phyloP scores from a whole-genome alignment of 768 basidiomycete species.

The Leccinum imitatum region DNA sequence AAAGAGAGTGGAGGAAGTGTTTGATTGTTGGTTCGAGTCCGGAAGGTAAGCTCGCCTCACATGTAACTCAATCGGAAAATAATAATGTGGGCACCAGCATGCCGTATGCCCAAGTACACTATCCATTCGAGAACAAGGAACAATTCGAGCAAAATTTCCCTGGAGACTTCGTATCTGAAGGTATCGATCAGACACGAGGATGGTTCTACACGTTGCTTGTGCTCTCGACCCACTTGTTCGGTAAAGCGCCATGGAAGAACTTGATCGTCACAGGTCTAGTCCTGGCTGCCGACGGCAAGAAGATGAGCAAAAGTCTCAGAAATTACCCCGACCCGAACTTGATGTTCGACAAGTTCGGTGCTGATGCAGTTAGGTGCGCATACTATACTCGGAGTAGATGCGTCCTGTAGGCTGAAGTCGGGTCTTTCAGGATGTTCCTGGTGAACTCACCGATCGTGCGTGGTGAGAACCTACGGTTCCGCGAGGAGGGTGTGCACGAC shows the following conservation, averaged over 20 bases:
- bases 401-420: background rate
- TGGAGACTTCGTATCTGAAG: slow-evolving; percentile 96
- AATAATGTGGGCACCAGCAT: slow-evolving; percentile 54
- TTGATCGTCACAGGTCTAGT: slow-evolving; percentile 95
- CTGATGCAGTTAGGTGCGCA: slow-evolving; percentile 84
- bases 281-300: slow-evolving; percentile 95
- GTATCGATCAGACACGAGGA: slow-evolving; percentile 97
- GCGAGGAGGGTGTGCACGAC: slow-evolving; percentile 96
- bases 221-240: slow-evolving; percentile 93
- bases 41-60: slow-evolving; percentile 64
- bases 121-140: slow-evolving; percentile 97
- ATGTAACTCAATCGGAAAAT: background rate
- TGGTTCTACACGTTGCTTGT: slow-evolving; percentile 99
- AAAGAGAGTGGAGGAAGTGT: slow-evolving; percentile 93
- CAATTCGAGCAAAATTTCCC: slow-evolving; percentile 84
- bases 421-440: slow-evolving; percentile 78
- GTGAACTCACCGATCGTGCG: slow-evolving; percentile 99
- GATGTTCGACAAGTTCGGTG: slow-evolving; percentile 88
- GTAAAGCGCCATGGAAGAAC: slow-evolving; percentile 96
- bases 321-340: slow-evolving; percentile 97
- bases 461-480: slow-evolving; percentile 96
- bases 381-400: background rate
- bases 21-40: slow-evolving; percentile 99
- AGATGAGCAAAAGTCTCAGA: slow-evolving; percentile 97
- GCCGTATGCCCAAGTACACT: slow-evolving; percentile 97